Evolutionary conservation across 2,329 filamentous ascomycete species (phyloP).

Genomic region (Capronia americana): DNA sequence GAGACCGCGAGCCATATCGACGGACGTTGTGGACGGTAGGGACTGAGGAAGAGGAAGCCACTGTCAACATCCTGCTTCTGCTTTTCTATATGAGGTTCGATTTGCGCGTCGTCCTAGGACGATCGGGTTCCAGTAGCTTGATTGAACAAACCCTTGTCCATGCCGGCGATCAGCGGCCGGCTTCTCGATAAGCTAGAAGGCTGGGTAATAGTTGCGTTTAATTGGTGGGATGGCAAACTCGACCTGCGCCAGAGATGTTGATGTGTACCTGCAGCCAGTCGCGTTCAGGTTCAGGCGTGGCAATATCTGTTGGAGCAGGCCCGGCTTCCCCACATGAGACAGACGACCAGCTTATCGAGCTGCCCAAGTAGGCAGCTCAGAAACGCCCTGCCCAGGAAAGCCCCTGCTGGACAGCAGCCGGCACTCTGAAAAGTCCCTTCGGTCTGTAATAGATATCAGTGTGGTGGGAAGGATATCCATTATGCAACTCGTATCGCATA

Average conservation of each 20-base stretch:
- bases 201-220: neutral
- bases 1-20: conserved; percentile 8
- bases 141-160: conserved; percentile 4
- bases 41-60: neutral
- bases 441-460: neutral
- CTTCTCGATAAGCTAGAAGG: conserved; percentile 14
- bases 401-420: conserved; percentile 1
- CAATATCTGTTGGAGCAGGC: neutral
- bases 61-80: neutral
- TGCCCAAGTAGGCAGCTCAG: conserved; percentile 32
- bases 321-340: conserved; percentile 17
- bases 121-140: neutral
- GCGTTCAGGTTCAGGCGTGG: neutral
- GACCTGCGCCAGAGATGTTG: neutral
- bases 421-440: neutral
- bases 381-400: neutral
- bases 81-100: conserved; percentile 1
- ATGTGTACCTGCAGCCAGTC: conserved; percentile 10
- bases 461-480: neutral
- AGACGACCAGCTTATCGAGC: conserved; percentile 26
- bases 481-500: neutral
- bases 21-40: neutral
- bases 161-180: conserved; percentile 2
- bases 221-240: conserved; percentile 1
- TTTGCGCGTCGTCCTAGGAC: neutral